phyloP scores from a whole-genome alignment of 1,139 yeast species.

The Diutina pseudorugosa region DNA sequence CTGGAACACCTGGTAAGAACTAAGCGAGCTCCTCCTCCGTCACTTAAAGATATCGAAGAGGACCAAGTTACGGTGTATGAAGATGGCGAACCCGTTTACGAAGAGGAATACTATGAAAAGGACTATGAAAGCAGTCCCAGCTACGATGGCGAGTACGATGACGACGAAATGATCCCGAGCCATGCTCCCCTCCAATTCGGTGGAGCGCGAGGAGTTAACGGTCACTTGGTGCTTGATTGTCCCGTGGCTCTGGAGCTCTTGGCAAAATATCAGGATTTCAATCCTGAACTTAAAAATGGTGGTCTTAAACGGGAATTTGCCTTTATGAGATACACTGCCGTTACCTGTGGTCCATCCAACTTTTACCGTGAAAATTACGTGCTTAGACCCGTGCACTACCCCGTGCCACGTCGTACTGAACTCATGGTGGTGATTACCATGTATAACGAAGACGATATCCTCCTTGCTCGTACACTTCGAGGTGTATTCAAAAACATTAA shows the following conservation, averaged over 20 bases:
- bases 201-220: slow-evolving; percentile 2
- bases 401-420: slow-evolving; percentile 59
- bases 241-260: slow-evolving; percentile 4
- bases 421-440: slow-evolving; percentile 65
- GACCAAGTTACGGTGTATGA: background rate
- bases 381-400: slow-evolving; percentile 54
- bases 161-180: background rate
- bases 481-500: slow-evolving; percentile 68
- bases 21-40: background rate
- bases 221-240: slow-evolving; percentile 3
- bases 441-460: slow-evolving; percentile 70
- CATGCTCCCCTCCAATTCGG: background rate
- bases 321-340: slow-evolving; percentile 52
- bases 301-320: slow-evolving; percentile 2
- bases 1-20: slow-evolving; percentile 1
- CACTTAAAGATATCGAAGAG: background rate
- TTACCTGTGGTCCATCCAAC: slow-evolving; percentile 67
- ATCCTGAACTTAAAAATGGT: background rate
- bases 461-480: slow-evolving; percentile 60
- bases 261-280: background rate
- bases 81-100: background rate
- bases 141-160: background rate
- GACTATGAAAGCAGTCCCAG: background rate
- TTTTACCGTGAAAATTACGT: slow-evolving; percentile 45
- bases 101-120: background rate